Conservation (phyloP, 345 rosid genomes). For the Zanthoxylum bungeanum region DNA sequence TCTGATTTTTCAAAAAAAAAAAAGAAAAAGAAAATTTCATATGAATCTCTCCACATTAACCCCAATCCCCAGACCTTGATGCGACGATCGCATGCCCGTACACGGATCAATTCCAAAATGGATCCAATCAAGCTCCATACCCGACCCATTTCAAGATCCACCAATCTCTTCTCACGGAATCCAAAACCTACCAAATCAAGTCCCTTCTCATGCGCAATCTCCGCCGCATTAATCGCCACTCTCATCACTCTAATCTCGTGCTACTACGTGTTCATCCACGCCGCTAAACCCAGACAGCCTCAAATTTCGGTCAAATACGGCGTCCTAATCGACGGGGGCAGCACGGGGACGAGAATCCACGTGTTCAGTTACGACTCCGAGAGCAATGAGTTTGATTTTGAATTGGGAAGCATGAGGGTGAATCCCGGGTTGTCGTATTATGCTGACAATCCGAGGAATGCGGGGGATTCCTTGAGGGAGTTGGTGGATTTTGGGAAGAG, state of each 20-base stretch:
- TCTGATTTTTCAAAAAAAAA: not conserved
- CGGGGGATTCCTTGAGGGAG: conserved; percentile 51
- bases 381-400: conserved; percentile 39
- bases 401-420: conserved; percentile 53
- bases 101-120: conserved; percentile 46
- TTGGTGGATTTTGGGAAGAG: conserved; percentile 60
- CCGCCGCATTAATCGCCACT: conserved; percentile 21
- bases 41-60: conserved; percentile 17
- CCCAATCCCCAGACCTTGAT: conserved; percentile 44
- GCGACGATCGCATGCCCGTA: conserved; percentile 73
- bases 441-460: conserved; percentile 53
- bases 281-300: not conserved
- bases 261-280: conserved; percentile 27
- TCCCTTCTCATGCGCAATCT: conserved; percentile 22
- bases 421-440: conserved; percentile 81
- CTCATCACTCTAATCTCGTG: conserved; percentile 20
- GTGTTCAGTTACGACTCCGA: conserved; percentile 44
- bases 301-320: conserved; percentile 29
- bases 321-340: conserved; percentile 77
- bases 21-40: not conserved
- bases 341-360: conserved; percentile 79
- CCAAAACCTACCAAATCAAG: conserved; percentile 30
- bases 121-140: conserved; percentile 48
- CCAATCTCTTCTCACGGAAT: conserved; percentile 30
- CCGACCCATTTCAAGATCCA: conserved; percentile 48